Evolutionary conservation across 352 stramenopile species (phyloP).

Genomic region (Blastocystis sp.): DNA sequence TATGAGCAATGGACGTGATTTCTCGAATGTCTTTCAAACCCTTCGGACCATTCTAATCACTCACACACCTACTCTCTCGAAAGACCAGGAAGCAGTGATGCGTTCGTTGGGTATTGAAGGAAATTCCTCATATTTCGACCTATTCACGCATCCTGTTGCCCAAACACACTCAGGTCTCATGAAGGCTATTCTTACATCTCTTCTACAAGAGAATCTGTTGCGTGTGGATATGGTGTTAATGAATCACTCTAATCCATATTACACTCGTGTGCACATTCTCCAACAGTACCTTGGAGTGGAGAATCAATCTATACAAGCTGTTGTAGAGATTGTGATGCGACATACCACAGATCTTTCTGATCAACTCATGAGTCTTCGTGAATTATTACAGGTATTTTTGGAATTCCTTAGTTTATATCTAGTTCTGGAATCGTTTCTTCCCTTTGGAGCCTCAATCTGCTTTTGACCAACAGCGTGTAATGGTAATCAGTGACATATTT

Average conservation of each 20-base stretch:
- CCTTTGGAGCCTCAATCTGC: not conserved
- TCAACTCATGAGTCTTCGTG: not conserved
- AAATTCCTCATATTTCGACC: too few species aligned
- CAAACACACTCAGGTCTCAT: too few species aligned
- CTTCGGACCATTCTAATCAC: slow-evolving; percentile 69
- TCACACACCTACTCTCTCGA: too few species aligned
- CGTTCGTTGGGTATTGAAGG: too few species aligned
- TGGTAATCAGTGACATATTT: not conserved
- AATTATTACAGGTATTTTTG: not conserved
- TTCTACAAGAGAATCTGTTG: not conserved
- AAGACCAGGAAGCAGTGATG: too few species aligned
- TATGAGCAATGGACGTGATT: slow-evolving; percentile 53
- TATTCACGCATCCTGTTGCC: too few species aligned
- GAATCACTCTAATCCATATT: not conserved
- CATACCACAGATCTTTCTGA: not conserved
- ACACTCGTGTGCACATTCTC: not conserved
- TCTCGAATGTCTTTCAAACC: not conserved
- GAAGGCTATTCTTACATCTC: too few species aligned
- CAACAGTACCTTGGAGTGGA: not conserved
- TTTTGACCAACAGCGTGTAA: not conserved
- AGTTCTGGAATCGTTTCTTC: slow-evolving; percentile 65
- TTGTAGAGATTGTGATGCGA: not conserved
- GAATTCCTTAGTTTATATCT: not conserved
- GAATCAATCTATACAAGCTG: not conserved
- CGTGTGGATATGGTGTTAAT: not conserved